Evolutionary conservation across 768 basidiomycete species (phyloP), one percentile per base, ranked within the genome.

Genomic region (Suillus bovinus): DNA sequence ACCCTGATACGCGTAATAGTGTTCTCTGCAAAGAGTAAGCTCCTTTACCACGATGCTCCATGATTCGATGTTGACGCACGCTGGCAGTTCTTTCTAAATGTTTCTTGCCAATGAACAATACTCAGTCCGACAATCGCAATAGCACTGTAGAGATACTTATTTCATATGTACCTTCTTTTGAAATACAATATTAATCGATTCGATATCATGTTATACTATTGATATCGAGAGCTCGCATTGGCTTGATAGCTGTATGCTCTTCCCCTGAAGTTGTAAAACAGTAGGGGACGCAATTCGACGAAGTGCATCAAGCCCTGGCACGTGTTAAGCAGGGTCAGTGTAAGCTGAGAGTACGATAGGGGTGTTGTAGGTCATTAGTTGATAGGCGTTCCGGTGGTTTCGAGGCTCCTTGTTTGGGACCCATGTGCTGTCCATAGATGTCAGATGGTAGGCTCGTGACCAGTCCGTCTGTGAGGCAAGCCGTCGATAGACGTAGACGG

Each of bases 11-110:
- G 33, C 33, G 11, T 29, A 6, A 29, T 38, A 0, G 20, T 39
- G 55, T 56, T 27, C 50, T 27, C 33, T 55, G 11, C 47, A 7
- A 27, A n/a, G 36, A 29, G 61, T 39, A 61, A 61, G 49, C 10
- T 52, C 17, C 49, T 31, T 5, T 52, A 9, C 29, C 17, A 31
- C 29, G 27, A 38, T 41, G 20, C 49, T 62, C 44, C 41, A 64
- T 22, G 39, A 17, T 29, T 27, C 5, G 5, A 17, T 39, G 55
- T 29, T 50, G 20, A 49, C 27, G 16, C 27, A 29, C 27, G 47
- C 29, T 17, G 27, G 8, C 20, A 31, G 50, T 13, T 20, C 31
- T n/a, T 13, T 29, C 6, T 17, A 10, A 27, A 27, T 8, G 4
- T 29, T 49, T 52, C 9, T 31, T 52, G 50, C 5, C 20, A 31